Evolutionary conservation across 73 alveolate genomes (phyloP), one percentile per base, ranked within the genome.

Genomic region (Durusdinium trenchii): DNA sequence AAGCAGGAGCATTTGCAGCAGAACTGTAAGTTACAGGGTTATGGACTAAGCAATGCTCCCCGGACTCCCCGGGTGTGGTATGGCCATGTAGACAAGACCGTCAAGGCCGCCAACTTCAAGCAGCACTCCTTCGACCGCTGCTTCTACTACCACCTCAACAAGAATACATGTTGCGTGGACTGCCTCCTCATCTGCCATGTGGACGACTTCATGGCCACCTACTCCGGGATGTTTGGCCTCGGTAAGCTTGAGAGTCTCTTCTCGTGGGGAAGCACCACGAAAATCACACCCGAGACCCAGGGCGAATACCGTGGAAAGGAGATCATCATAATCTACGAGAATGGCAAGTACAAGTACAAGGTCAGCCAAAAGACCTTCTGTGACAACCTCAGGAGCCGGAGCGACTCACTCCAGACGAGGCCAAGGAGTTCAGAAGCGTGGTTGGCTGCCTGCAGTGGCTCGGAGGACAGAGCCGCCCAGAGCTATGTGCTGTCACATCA

Each of bases 301-400:
- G 47, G 32, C 84, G 16, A 46, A 35, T 32, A 32, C 48, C 7
- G 85, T 30, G 52, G 85, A 47, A n/a, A 2, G 52, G 85, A 14
- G 52, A n/a, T n/a, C 51, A 4, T 5, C 36, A 5, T 3, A 18
- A 30, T n/a, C 10, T 46, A 3, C 28, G 20, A 71, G 28, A 30
- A 5, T 4, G 84, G 23, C 85, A 73, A 38, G 85, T 36, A 38
- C 52, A 7, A 16, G 14, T 73, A 1, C 52, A 73, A n/a, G 85
- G 85, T 73, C 52, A 73, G 52, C 50, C 85, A 73, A 50, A 36
- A 32, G 85, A 28, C 85, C 52, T 73, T 73, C 85, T 38, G 36
- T 50, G 85, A 36, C 51, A 50, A 50, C 85, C 47, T 71, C 28
- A 71, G n/a, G 12, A 2, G 36, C 48, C 36, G 85, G 85, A 6